phyloP scores from a whole-genome alignment of 805 yeast genomes.

The Clavispora phyllophila region DNA sequence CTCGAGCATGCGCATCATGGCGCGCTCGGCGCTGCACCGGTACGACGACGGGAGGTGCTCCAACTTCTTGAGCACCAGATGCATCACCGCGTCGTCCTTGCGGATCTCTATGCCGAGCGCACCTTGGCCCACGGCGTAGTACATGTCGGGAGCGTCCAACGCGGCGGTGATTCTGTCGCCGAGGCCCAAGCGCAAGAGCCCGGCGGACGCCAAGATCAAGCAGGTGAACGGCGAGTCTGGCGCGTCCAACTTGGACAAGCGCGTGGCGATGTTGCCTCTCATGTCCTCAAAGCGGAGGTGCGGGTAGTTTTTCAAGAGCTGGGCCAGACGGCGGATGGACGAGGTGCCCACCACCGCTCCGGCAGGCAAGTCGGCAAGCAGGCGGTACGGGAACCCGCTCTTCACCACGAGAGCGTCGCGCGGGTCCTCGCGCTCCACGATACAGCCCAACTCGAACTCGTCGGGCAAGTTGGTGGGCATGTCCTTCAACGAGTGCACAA shows the following conservation, averaged over 20 bases:
- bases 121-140: constrained; percentile 98
- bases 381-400: constrained; percentile 54
- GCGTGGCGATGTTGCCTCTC: constrained; percentile 75
- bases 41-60: constrained; percentile 62
- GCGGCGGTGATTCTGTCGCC: constrained; percentile 70
- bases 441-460: constrained; percentile 84
- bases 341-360: constrained; percentile 93
- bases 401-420: constrained; percentile 87
- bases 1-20: constrained; percentile 80
- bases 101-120: constrained; percentile 92
- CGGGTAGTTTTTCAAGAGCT: constrained; percentile 74
- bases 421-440: constrained; percentile 84
- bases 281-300: constrained; percentile 73
- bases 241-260: constrained; percentile 76
- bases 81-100: constrained; percentile 55
- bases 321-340: constrained; percentile 90
- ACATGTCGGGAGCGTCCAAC: constrained; percentile 75
- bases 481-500: constrained; percentile 92
- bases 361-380: constrained; percentile 69
- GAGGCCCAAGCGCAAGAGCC: constrained; percentile 68
- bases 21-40: constrained; percentile 84
- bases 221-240: constrained; percentile 61
- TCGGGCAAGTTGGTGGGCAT: constrained; percentile 88
- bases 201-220: constrained; percentile 88
- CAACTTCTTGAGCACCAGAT: constrained; percentile 55